phyloP scores from a whole-genome alignment of 352 stramenopile species.

The Pythium chondricola region DNA sequence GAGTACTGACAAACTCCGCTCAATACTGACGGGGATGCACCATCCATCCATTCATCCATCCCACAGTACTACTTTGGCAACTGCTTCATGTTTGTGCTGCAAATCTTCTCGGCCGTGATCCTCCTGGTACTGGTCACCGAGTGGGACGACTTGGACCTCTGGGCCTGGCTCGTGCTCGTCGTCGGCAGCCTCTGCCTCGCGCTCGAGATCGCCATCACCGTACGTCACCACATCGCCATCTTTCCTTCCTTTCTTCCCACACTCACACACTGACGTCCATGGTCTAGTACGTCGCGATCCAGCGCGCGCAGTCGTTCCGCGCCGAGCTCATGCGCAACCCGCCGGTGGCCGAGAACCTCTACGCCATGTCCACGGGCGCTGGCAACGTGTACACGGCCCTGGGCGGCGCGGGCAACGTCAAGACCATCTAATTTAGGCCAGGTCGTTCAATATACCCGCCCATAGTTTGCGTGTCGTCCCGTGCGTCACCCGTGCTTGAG shows the following conservation, averaged over 20 bases:
- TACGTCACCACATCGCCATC: constrained; percentile 10
- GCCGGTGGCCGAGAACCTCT: constrained; percentile 69
- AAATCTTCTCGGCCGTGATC: constrained; percentile 64
- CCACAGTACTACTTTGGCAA: constrained; percentile 84
- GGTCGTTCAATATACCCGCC: no score
- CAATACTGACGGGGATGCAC: not conserved
- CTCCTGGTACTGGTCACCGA: constrained; percentile 71
- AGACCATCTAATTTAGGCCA: constrained; percentile 49
- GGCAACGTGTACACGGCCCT: constrained; percentile 66
- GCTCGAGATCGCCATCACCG: constrained; percentile 66
- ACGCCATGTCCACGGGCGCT: constrained; percentile 29
- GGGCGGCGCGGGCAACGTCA: constrained; percentile 51
- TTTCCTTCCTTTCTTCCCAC: not conserved
- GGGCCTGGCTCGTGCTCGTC: constrained; percentile 66
- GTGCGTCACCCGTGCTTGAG: constrained; percentile 24
- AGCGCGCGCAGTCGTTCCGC: constrained; percentile 69
- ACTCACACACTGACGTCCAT: not conserved
- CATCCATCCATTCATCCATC: not conserved
- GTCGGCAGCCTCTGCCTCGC: constrained; percentile 61
- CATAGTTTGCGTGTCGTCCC: not conserved
- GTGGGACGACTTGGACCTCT: constrained; percentile 71
- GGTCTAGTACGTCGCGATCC: constrained; percentile 59
- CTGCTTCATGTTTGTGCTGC: constrained; percentile 78
- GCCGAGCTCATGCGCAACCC: constrained; percentile 83
- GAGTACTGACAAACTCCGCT: not conserved